Base-by-base conservation (phyloP, 2,329 filamentous ascomycete species). In the Grosmannia huntii region DNA sequence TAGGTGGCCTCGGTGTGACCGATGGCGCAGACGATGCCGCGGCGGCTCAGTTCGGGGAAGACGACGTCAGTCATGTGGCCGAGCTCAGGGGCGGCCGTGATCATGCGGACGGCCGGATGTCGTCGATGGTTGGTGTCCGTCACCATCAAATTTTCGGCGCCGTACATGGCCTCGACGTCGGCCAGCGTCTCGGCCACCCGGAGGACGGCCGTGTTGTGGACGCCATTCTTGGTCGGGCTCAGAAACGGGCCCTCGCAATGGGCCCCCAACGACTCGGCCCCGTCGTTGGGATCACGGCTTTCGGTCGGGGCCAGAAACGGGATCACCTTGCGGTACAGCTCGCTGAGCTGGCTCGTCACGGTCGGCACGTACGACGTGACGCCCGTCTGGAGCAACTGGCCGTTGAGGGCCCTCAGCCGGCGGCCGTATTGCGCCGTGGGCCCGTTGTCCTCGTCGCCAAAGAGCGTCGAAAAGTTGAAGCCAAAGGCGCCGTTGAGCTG, bases 171-270 rank as follows among this genome's bases (percentile, higher is more conserved):
- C 62, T 84, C 80, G 14, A 91, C 73, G 62, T 90, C 86, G 12
- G 76, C 68, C 59, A 91, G 80, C 28, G 77, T 81, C 48, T 82
- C 71, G 12, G 82, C 86, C 55, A 82, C 73, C 48, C 78, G 82
- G 51, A 96, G 77, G 19, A 94, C 86, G 58, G 85, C 80, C 21
- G 79, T 74, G 66, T 87, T 89, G 75, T 96, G 91, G 44, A 95
- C 86, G 55, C 91, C 91, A 67, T 95, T 95, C 69, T 92, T 92
- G 53, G 82, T 82, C 0, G 87, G 85, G 65, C 76, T 89, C 58
- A 96, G 77, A 72, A 96, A 96, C 0, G 91, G 91, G 0, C 91
- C 91, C 76, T 96, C 91, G 68, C 89, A 87, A 67, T 96, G 91
- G 3, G 90, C 90, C 33, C 91, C 91, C 16, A 96, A 80, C 0